phyloP scores from a whole-genome alignment of 1,139 yeast genomes.

The Nakaseomyces delphensis region DNA sequence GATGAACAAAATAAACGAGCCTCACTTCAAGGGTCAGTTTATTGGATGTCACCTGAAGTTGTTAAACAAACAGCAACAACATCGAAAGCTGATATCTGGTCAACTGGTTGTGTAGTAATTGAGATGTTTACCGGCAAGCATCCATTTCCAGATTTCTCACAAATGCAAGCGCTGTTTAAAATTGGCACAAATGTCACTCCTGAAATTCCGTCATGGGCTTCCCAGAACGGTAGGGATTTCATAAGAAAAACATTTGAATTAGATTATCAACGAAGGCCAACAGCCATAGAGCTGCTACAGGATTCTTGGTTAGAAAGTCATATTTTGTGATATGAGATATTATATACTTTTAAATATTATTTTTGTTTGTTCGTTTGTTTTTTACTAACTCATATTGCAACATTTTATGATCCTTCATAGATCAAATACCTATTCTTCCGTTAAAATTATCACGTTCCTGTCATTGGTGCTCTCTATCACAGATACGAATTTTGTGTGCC shows the following conservation, averaged over 20 bases:
- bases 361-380: too few relatives aligned
- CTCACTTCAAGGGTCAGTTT: conserved; percentile 86
- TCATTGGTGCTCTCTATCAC: too few relatives aligned
- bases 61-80: conserved; percentile 87
- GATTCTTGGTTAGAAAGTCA: conserved; percentile 36
- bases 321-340: conserved; percentile 9
- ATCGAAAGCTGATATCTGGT: conserved; percentile 90
- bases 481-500: too few relatives aligned
- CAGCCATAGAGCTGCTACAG: conserved; percentile 58
- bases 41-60: conserved; percentile 99
- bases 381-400: too few relatives aligned
- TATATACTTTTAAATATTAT: background rate
- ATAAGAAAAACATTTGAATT: conserved; percentile 60
- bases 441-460: too few relatives aligned
- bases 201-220: conserved; percentile 67
- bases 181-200: conserved; percentile 80
- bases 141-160: conserved; percentile 88
- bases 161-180: conserved; percentile 92
- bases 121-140: conserved; percentile 95
- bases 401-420: too few relatives aligned
- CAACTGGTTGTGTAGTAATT: conserved; percentile 81
- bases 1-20: conserved; percentile 46
- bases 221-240: conserved; percentile 61
- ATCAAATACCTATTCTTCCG: too few relatives aligned
- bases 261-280: conserved; percentile 64